Evolutionary conservation across 1,284 basidiomycete genomes (phyloP), one percentile per base, ranked within the genome.

Genomic region (Pholiota adiposa): DNA sequence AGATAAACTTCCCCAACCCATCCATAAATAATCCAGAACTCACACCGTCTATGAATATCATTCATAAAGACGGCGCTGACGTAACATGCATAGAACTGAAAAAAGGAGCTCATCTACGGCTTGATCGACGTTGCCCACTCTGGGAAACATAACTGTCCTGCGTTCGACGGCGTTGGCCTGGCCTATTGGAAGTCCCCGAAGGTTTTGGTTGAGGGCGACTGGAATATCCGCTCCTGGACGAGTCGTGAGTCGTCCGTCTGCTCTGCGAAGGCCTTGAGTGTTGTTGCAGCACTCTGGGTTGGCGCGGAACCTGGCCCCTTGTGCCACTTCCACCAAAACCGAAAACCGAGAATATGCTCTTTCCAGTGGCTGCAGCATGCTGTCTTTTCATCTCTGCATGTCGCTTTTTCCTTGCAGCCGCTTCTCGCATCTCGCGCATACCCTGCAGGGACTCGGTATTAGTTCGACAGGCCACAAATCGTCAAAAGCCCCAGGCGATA

Each of bases 371-470:
- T 5, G 64, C 59, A 34, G 65, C 29, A 21, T 64, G 65, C 40
- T 65, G 68, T 53, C 65, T 66, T 57, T 69, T 68, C 59, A 21
- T 18, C 29, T 31, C 16, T 33, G 48, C 56, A n/a, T 27, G 57
- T 58, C 27, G 64, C 62, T 50, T 69, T 65, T 19, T 53, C 54
- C 56, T 67, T 69, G 36, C 70, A 40, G 66, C 59, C 1, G 77
- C 76, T 16, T 72, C 71, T 51, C 74, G 76, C 73, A 86, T 86
- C 69, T 85, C 83, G 44, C 73, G 75, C 76, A 87, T 87, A 49
- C 86, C 85, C 73, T 80, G 67, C 38, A 60, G 48, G 49, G 48
- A 18, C 34, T 51, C 11, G 33, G 41, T 29, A 5, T 58, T 31
- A 61, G 49, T 44, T 14, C 29, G 16, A 21, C 27, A 40, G 27